Evolutionary conservation across 495 filamentous ascomycete species (phyloP).

Genomic region (Chaetomidium leptoderma): DNA sequence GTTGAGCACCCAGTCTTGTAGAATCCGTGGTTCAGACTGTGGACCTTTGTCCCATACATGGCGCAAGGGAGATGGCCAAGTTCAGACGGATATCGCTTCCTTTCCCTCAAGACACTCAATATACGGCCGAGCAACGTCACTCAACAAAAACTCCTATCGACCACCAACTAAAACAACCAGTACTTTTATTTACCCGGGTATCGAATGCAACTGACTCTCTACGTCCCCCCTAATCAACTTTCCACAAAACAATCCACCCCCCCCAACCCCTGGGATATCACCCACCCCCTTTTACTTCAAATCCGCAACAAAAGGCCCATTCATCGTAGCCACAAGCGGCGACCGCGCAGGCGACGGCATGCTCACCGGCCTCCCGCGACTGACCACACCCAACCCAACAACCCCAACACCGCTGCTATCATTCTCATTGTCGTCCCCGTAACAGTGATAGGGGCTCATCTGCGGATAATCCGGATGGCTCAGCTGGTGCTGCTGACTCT

Average conservation of each 20-base stretch:
- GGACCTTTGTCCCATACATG: too few species aligned
- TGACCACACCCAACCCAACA: background rate
- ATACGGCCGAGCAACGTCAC: too few species aligned
- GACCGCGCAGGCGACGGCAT: background rate
- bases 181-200: conserved; percentile 1
- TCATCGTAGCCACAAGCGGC: conserved; percentile 5
- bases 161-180: background rate
- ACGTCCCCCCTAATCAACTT: background rate
- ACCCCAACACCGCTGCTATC: background rate
- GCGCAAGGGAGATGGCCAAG: too few species aligned
- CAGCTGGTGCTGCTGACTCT: background rate
- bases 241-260: background rate
- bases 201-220: background rate
- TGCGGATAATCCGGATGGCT: conserved; percentile 23
- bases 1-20: too few species aligned
- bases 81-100: too few species aligned
- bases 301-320: conserved; percentile 9
- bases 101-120: too few species aligned
- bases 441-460: conserved; percentile 18
- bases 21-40: too few species aligned
- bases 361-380: background rate
- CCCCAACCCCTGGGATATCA: background rate
- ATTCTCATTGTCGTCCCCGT: background rate
- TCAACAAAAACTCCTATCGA: background rate
- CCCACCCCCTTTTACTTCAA: too few species aligned